phyloP scores from a whole-genome alignment of 2,329 filamentous ascomycete genomes.

The Massarina eburnea region DNA sequence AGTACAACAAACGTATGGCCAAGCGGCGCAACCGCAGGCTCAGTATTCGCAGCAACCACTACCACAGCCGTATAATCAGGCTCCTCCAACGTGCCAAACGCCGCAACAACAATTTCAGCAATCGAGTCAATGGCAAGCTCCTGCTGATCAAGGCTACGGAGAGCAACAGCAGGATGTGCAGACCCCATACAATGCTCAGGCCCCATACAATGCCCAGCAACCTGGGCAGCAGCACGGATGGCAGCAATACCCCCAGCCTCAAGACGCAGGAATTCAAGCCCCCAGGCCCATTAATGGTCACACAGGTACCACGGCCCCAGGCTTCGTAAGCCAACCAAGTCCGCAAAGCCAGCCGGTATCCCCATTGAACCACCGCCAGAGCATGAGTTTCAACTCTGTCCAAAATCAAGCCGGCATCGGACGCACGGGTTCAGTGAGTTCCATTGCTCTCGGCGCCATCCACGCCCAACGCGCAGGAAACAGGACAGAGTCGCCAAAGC shows the following conservation, averaged over 20 bases:
- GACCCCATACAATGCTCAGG: slow-evolving; percentile 5
- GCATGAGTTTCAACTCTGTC: slow-evolving; percentile 24
- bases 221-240: slow-evolving; percentile 18
- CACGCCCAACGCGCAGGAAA: slow-evolving; percentile 28
- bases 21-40: slow-evolving; percentile 5
- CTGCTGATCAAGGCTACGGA: slow-evolving; percentile 11
- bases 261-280: slow-evolving; percentile 27
- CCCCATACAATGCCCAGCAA: slow-evolving; percentile 8
- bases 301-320: slow-evolving; percentile 24
- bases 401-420: slow-evolving; percentile 15
- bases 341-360: slow-evolving; percentile 37
- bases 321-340: slow-evolving; percentile 28
- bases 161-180: slow-evolving; percentile 11
- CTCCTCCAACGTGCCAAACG: slow-evolving; percentile 6
- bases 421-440: slow-evolving; percentile 35
- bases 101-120: slow-evolving; percentile 6
- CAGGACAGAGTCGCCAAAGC: slow-evolving; percentile 30
- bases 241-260: slow-evolving; percentile 19
- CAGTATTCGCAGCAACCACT: slow-evolving; percentile 14
- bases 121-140: slow-evolving; percentile 22
- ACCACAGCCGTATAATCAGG: slow-evolving; percentile 9
- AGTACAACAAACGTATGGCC: slow-evolving; percentile 16
- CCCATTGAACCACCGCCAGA: slow-evolving; percentile 31
- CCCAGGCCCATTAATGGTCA: slow-evolving; percentile 29
- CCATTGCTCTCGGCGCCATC: slow-evolving; percentile 33